Evolutionary conservation across 2,329 filamentous ascomycete genomes (phyloP), one percentile per base, ranked within the genome.

Genomic region (Ophiobolus disseminans): DNA sequence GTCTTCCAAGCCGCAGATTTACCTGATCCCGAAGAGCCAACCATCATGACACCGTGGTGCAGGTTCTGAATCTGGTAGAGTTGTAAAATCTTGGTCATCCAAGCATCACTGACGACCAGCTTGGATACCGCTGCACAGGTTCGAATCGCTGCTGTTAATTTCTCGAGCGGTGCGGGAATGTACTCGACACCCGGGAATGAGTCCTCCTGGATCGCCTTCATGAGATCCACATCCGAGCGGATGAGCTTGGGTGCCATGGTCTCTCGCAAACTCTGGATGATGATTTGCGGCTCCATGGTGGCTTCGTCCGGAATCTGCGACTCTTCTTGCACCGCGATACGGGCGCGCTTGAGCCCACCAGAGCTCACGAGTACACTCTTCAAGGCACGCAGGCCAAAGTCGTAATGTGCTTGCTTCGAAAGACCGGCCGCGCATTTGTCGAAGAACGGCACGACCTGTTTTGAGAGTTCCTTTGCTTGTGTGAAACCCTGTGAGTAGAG

Each of bases 31-130:
- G 95, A 97, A 68, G 90, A 91, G 55, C 94, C 94, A 8, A 99
- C 94, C 94, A 99, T 97, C 95, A 99, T 99, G 21, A 99, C 94
- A 87, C 94, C 94, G 63, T 99, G 94, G 68, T 99, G 94, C 49
- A 99, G 91, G 58, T 87, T 89, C 74, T 97, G 94, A 55, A 99
- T 99, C 73, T 99, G 94, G 72, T 96, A 97, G 2, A 99, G 83
- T 73, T 99, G 94, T 7, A 99, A 81, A 25, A 96, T 87, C 77
- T 99, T 99, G 48, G 90, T 94, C 85, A 97, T 91, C 95, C 95
- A 99, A 37, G 87, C 86, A 45, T 97, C 92, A 49, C 87, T 97
- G 60, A 95, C 89, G 7, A 96, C 90, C 11, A 96, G 83, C 65
- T 96, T 88, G 59, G 90, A 87, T 69, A 96, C 91, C 5, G 82